These are phyloP conservation scores for Chlorella sp. DNA, from an alignment of 139 green algal genomes.

Conservation along the genomic window DNA sequence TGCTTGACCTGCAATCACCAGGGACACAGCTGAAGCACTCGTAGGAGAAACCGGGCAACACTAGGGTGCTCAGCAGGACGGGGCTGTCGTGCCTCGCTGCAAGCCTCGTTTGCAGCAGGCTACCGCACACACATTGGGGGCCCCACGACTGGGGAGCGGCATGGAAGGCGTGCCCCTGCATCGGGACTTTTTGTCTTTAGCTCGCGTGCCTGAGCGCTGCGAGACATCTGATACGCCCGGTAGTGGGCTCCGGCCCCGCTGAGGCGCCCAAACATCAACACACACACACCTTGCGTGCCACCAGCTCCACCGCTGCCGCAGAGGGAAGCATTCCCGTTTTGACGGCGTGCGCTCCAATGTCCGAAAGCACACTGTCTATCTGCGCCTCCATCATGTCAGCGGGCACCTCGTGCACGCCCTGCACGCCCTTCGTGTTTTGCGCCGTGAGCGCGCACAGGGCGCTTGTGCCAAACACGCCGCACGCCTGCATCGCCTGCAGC, in stretches of 20 bases:
- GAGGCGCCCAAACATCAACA: too few species aligned
- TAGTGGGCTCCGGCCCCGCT: too few species aligned
- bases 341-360: slow-evolving; percentile 76
- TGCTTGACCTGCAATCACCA: slow-evolving; percentile 11
- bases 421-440: slow-evolving; percentile 89
- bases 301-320: slow-evolving; percentile 45
- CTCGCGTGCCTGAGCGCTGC: too few species aligned
- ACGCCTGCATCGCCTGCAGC: slow-evolving; percentile 54
- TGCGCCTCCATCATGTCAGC: slow-evolving; percentile 65
- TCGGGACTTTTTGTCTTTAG: too few species aligned
- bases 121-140: too few species aligned
- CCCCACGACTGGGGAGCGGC: too few species aligned
- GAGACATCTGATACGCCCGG: too few species aligned
- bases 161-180: too few species aligned
- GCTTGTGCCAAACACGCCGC: slow-evolving; percentile 67
- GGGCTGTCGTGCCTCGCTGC: too few species aligned
- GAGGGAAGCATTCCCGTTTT: slow-evolving; percentile 95
- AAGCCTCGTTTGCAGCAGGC: too few species aligned
- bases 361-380: slow-evolving; percentile 73
- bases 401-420: slow-evolving; percentile 55
- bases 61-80: too few species aligned
- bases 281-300: slow-evolving; percentile 48
- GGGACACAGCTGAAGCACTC: too few species aligned
- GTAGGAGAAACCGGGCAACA: background rate
- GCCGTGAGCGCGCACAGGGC: slow-evolving; percentile 89